phyloP scores from a whole-genome alignment of 2,329 filamentous ascomycete genomes.

The Cladophialophora bantiana region DNA sequence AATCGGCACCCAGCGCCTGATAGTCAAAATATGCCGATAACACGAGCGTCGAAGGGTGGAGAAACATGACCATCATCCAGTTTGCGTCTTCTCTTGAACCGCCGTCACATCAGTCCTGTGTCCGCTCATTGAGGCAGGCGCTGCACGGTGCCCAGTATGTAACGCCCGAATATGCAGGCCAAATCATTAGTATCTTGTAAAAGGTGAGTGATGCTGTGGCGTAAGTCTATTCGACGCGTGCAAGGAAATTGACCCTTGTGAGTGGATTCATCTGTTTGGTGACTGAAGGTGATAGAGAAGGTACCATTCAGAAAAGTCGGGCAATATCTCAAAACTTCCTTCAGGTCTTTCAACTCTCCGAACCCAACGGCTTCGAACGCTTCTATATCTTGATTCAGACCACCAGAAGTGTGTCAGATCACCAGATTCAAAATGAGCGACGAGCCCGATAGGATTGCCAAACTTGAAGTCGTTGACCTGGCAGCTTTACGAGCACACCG shows the following conservation, averaged over 20 bases:
- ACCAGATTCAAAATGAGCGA: background rate
- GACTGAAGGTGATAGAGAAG: background rate
- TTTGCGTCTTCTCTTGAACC: background rate
- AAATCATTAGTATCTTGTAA: background rate
- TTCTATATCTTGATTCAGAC: background rate
- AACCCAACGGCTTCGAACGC: background rate
- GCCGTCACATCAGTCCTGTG: background rate
- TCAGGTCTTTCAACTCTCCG: background rate
- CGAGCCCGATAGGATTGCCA: background rate
- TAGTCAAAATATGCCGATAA: background rate
- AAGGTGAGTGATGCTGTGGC: background rate
- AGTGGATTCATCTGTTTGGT: background rate
- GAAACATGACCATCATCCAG: background rate
- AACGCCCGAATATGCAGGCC: background rate
- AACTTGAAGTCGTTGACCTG: background rate
- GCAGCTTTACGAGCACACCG: background rate
- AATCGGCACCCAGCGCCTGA: background rate
- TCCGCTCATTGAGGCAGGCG: background rate
- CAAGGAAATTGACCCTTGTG: background rate
- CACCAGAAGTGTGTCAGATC: background rate
- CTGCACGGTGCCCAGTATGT: background rate
- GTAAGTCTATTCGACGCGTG: background rate
- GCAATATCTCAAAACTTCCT: background rate
- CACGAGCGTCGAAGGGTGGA: background rate
- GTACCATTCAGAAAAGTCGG: background rate